Evolutionary conservation across 352 stramenopile genomes (phyloP).

Genomic region (Phytophthora syringae): DNA sequence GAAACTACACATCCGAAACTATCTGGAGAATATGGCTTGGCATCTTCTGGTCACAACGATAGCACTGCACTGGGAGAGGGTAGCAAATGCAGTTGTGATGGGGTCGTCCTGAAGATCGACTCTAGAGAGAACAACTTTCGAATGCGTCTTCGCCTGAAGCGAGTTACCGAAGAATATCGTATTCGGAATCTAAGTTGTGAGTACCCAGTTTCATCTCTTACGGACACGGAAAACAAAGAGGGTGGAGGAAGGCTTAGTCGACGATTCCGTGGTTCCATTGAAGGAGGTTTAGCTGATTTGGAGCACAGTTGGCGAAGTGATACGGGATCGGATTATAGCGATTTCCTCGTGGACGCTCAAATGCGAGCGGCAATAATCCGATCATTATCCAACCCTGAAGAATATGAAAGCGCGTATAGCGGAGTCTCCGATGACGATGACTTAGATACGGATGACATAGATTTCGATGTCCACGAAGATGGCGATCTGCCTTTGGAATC

Average conservation of each 20-base stretch:
- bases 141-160: conserved; percentile 79
- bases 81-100: conserved; percentile 22
- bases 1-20: conserved; percentile 4
- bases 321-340: conserved; percentile 76
- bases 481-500: conserved; percentile 2
- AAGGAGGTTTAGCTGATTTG: conserved; percentile 41
- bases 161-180: conserved; percentile 69
- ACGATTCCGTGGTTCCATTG: conserved; percentile 40
- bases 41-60: not conserved
- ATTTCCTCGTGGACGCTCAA: conserved; percentile 79
- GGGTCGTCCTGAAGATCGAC: conserved; percentile 65
- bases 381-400: conserved; percentile 68
- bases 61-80: not conserved
- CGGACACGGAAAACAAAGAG: conserved; percentile 53
- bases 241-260: conserved; percentile 38
- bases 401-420: conserved; percentile 45
- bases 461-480: conserved; percentile 38
- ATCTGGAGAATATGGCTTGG: conserved; percentile 12
- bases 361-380: conserved; percentile 81
- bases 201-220: conserved; percentile 47
- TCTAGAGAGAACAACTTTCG: conserved; percentile 75
- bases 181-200: conserved; percentile 72
- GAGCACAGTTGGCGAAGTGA: conserved; percentile 77
- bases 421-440: conserved; percentile 64
- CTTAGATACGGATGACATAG: conserved; percentile 44